Evolutionary conservation across 2,329 filamentous ascomycete genomes (phyloP), one percentile per base, ranked within the genome.

Genomic region (Cladorrhinum sp.): DNA sequence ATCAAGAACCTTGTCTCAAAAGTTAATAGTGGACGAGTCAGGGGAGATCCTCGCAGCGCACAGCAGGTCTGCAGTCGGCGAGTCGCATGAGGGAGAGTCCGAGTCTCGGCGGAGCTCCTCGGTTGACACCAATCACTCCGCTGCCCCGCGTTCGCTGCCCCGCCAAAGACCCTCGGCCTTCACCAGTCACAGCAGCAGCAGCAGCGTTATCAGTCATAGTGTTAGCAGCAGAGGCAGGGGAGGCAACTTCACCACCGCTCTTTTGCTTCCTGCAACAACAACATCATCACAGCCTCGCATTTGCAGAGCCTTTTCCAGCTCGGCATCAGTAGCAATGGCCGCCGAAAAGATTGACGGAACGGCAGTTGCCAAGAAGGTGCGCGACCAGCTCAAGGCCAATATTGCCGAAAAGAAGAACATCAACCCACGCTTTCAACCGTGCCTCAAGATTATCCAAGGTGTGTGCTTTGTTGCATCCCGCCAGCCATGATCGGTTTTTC

Each of bases 401-500:
- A 96, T 99, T 76, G 83, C 85, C 68, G 81, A 90, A 74, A 89
- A 87, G 74, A 93, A 97, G 77, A 83, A 85, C 77, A 76, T 81
- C 63, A 97, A 97, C 74, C 90, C 93, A 45, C 85, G 92, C 69
- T 99, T 92, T 81, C 87, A 88, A 78, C 95, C 95, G 56, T 90
- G 85, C 66, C 82, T 99, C 74, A 95, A 92, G 75, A 99, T 99
- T 75, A 89, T 99, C 67, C 95, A 99, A 85, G 90, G 91, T 93
- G 75, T 69, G 83, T 73, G 50, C 3, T 16, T n/a, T 41, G 36
- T 41, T 41, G 64, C 45, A 36, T 64, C 50, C 51, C 64, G 52
- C 58, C 55, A 20, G 7, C 51, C 10, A 25, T 23, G 48, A 18
- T 23, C 12, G 16, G 8, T 7, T 9, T 49, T 36, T 22, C 13